phyloP scores from a whole-genome alignment of 208 protist species.

The Trypanosoma grayi region DNA sequence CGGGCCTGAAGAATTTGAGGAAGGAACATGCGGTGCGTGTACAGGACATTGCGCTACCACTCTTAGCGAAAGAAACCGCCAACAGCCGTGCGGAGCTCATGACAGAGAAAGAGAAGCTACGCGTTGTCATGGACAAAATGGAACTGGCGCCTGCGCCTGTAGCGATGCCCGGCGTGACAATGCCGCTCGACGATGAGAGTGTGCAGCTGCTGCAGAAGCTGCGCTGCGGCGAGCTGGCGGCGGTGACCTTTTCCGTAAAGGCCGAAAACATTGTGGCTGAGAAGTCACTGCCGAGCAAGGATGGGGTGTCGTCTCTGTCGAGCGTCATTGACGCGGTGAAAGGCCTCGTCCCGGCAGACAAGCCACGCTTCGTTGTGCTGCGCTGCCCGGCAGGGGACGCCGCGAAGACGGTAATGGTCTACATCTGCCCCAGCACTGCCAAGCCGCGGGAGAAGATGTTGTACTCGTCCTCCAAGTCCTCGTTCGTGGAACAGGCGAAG shows the following conservation, averaged over 20 bases:
- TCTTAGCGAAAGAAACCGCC: conserved; percentile 44
- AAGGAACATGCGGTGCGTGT: conserved; percentile 29
- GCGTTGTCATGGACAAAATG: conserved; percentile 54
- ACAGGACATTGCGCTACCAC: conserved; percentile 33
- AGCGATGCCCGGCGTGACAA: conserved; percentile 51
- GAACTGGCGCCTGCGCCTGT: conserved; percentile 57
- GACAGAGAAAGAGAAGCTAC: conserved; percentile 64
- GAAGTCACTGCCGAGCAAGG: conserved; percentile 9
- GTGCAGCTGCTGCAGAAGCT: conserved; percentile 34
- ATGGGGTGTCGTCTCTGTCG: background rate
- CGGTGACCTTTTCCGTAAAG: conserved; percentile 48
- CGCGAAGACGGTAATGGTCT: conserved; percentile 50
- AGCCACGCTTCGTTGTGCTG: conserved; percentile 36
- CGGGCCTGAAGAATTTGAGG: conserved; percentile 3
- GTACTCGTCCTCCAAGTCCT: conserved; percentile 70
- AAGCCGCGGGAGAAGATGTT: conserved; percentile 64
- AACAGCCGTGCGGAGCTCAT: conserved; percentile 48
- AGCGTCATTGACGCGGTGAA: conserved; percentile 14
- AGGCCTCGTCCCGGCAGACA: conserved; percentile 23
- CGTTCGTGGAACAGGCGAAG: conserved; percentile 50
- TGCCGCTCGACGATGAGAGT: conserved; percentile 40
- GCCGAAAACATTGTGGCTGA: conserved; percentile 26
- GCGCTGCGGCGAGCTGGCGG: conserved; percentile 27
- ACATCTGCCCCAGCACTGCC: conserved; percentile 67
- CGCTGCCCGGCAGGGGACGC: conserved; percentile 20